phyloP scores from a whole-genome alignment of 345 rosid genomes.

The Bruguiera parviflora region DNA sequence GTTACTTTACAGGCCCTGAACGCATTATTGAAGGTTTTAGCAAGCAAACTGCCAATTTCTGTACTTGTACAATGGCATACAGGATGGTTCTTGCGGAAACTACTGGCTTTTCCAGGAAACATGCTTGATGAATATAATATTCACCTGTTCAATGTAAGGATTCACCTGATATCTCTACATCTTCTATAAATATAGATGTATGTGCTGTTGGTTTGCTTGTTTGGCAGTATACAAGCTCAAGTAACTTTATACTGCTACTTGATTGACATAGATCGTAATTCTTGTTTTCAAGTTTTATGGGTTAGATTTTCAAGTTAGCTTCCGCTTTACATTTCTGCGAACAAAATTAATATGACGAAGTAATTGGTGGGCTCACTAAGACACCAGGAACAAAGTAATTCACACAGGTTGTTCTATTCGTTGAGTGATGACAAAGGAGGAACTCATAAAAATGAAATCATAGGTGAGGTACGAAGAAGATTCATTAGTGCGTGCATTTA shows the following conservation, averaged over 20 bases:
- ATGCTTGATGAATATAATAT: constrained; percentile 31
- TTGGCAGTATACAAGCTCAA: too few species aligned
- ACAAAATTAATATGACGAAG: background rate
- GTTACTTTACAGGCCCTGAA: constrained; percentile 36
- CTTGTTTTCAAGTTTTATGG: background rate
- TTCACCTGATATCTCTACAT: constrained; percentile 14
- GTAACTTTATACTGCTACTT: too few species aligned
- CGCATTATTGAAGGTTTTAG: constrained; percentile 44
- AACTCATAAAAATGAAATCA: too few species aligned
- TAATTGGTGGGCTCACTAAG: too few species aligned
- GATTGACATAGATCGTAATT: background rate
- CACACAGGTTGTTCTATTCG: too few species aligned
- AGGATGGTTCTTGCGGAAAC: constrained; percentile 54
- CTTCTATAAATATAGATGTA: background rate
- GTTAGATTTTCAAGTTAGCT: background rate
- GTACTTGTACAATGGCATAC: constrained; percentile 37
- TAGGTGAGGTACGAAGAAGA: too few species aligned
- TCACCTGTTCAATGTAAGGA: constrained; percentile 49
- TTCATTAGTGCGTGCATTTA: too few species aligned
- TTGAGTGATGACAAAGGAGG: too few species aligned
- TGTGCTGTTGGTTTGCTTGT: background rate
- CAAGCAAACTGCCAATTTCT: constrained; percentile 35
- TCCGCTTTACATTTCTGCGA: background rate
- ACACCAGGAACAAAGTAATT: too few species aligned
- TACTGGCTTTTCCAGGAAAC: constrained; percentile 34